Conservation (phyloP, 2,329 filamentous ascomycete genomes). For the Colletotrichum gloeosporioides region DNA sequence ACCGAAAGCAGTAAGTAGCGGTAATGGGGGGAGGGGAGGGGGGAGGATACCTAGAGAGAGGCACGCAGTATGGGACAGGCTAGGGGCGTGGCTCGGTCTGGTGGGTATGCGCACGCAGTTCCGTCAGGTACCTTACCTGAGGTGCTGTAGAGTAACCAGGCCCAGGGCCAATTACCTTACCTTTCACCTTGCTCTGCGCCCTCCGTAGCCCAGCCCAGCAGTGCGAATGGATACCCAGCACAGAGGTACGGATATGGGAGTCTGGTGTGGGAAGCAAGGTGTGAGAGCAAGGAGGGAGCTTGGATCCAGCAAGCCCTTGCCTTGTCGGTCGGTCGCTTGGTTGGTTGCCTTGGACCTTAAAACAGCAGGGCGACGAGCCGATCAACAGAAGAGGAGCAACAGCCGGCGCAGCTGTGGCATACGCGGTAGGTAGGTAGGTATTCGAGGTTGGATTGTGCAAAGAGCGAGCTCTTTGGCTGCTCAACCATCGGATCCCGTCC, state of each 20-base stretch:
- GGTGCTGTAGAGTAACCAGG: background rate
- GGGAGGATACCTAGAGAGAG: background rate
- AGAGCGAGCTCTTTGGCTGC: background rate
- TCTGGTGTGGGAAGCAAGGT: background rate
- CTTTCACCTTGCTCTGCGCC: background rate
- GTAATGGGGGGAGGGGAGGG: slow-evolving; percentile 6
- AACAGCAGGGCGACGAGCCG: background rate
- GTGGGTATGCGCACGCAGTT: slow-evolving; percentile 11
- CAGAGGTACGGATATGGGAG: background rate
- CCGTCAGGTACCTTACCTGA: background rate
- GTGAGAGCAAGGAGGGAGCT: slow-evolving; percentile 19
- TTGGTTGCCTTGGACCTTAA: background rate
- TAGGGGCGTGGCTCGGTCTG: slow-evolving; percentile 23
- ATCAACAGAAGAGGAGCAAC: background rate
- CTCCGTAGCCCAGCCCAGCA: slow-evolving; percentile 3
- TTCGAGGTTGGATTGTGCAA: background rate
- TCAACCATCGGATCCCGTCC: background rate
- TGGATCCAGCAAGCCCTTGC: slow-evolving; percentile 14
- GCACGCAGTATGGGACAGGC: background rate
- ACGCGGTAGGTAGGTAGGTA: background rate
- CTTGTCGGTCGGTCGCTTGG: background rate
- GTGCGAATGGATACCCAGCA: slow-evolving; percentile 1
- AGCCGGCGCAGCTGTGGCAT: background rate
- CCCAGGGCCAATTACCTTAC: slow-evolving; percentile 4
- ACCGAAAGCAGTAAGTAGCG: slow-evolving; percentile 24